Evolutionary conservation across 2,329 filamentous ascomycete genomes (phyloP), one percentile per base, ranked within the genome.

Genomic region (Fusarium sp.): DNA sequence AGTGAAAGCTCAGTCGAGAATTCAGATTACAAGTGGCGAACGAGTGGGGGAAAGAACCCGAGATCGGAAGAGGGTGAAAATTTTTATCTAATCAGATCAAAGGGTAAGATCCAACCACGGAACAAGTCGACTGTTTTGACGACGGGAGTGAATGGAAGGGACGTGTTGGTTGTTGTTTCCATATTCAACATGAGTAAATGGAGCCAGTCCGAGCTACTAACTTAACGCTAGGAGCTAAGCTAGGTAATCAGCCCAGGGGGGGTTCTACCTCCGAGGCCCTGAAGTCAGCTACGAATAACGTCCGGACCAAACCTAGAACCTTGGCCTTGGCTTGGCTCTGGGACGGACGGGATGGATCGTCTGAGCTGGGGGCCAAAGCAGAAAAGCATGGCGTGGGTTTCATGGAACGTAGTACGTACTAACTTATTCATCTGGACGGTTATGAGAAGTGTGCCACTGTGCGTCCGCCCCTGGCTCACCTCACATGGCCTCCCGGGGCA

Each of bases 81-180:
- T 64, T 75, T 68, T 61, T 61, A 76, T 76, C 73, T 76, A 72
- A 76, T 76, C 74, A 71, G 74, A 76, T 76, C 66, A 66, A 72
- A 64, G 64, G 74, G 74, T 76, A 62, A 76, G 73, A 76, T 76
- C 69, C 60, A 66, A 50, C 40, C 59, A 52, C 38, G 15, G 20
- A 20, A 15, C 25, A 30, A 32, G 47, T 20, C 61, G 33, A 52
- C 38, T 38, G 45, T 65, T 69, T 69, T 45, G 17, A 30, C 27
- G 27, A 30, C 27, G 27, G 27, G 27, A 33, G 38, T 58, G 20
- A 20, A 20, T 20, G 32, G 30, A 35, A 56, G 52, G 30, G 25
- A 33, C 27, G 27, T n/a, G 47, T 32, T 54, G 47, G 47, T 32
- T 20, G 47, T 20, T 32, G 47, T 32, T 52, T 52, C 47, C 47